Evolutionary conservation across 169 alveolate genomes (phyloP), one percentile per base, ranked within the genome.

Genomic region (Cryptosporidium xiaoi): DNA sequence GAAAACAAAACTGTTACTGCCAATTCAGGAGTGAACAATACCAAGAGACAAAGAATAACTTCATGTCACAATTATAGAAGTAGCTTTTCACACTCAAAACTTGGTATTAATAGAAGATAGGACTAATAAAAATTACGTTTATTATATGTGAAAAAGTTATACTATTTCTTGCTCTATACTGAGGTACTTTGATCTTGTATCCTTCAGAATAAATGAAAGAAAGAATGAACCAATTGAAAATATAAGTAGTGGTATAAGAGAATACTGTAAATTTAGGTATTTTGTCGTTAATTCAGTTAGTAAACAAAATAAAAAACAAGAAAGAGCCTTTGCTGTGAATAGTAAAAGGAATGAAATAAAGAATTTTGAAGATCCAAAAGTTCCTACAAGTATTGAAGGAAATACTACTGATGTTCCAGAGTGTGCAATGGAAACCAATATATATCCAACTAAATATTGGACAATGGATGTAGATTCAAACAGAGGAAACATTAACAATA

Each of bases 161-260:
- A 40, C 51, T 48, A 0, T 48, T 6, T 55, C 20, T 69, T 53
- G 40, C 44, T 51, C 44, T 15, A 31, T 18, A 16, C 27, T 29
- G 2, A 34, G 16, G 18, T 69, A 15, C 18, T 67, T 13, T n/a
- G 15, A 53, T 77, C 29, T 36, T n/a, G 33, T 62, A 31, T 77
- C 87, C 13, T 18, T 77, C n/a, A 77, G 46, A 77, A 60, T 44
- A 56, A 77, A 60, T 15, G 87, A 60, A 20, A 77, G 48, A 77
- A 77, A 77, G 36, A 77, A 77, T 2, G 77, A 56, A n/a, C 69
- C 87, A 29, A 77, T 13, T 18, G 87, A 77, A 44, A 62, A 77
- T 44, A 77, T 48, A n/a, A 77, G 58, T n/a, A 77, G 46, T 20
- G 71, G 69, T 36, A 77, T 66, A 8, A 62, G 87, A 4, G 71